These are phyloP conservation scores for Prunus yedoensis DNA, from an alignment of 331 rosid species.

Conservation along the genomic window DNA sequence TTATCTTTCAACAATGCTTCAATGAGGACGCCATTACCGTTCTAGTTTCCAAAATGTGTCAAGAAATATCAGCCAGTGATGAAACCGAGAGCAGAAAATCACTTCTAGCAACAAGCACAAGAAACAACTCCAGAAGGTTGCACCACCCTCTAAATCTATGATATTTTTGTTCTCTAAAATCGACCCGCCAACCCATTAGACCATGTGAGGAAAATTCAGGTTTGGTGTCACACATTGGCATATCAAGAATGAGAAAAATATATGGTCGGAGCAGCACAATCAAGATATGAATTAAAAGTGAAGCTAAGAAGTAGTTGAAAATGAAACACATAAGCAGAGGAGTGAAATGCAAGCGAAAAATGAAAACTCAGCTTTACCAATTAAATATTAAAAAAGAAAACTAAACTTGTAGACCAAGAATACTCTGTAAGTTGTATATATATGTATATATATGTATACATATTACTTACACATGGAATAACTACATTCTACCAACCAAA, in stretches of 20 bases:
- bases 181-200: slow-evolving; percentile 32
- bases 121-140: slow-evolving; percentile 3
- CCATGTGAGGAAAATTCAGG: slow-evolving; percentile 14
- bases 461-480: not conserved
- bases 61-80: slow-evolving; percentile 4
- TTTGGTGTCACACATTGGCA: slow-evolving; percentile 29
- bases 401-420: slow-evolving; percentile 34
- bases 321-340: slow-evolving; percentile 17
- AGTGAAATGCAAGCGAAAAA: slow-evolving; percentile 43
- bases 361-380: slow-evolving; percentile 26
- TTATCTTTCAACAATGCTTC: slow-evolving; percentile 10
- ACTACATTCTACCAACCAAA: slow-evolving; percentile 34
- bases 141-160: slow-evolving; percentile 2
- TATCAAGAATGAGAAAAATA: not conserved
- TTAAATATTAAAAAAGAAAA: not conserved
- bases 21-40: not conserved
- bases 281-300: slow-evolving; percentile 30
- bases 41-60: slow-evolving; percentile 11
- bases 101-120: slow-evolving; percentile 2
- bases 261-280: slow-evolving; percentile 12
- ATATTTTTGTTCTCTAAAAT: slow-evolving; percentile 21
- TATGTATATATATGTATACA: not conserved
- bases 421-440: not conserved
- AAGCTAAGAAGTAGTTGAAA: slow-evolving; percentile 38
- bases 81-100: slow-evolving; percentile 5